These are phyloP conservation scores for Pseudocercospora fuligena DNA, from an alignment of 2,329 filamentous ascomycete genomes.

Conservation along the genomic window DNA sequence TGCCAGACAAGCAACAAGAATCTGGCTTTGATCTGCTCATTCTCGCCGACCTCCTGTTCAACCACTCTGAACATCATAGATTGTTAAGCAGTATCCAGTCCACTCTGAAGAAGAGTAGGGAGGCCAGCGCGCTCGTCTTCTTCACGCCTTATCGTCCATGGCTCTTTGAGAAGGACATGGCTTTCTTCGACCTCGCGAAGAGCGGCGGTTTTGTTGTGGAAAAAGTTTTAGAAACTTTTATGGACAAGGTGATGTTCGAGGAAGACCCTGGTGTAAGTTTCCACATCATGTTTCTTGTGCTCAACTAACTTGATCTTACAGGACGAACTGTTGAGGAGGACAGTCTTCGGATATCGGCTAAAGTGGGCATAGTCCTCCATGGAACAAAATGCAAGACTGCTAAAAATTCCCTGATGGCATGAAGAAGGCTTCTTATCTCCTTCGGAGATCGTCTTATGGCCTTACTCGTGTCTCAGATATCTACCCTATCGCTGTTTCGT, in stretches of 20 bases:
- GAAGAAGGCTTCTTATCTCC: not conserved
- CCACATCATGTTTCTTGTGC: constrained; percentile 1
- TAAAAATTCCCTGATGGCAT: not conserved
- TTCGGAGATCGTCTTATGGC: not conserved
- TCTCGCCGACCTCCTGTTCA: constrained; percentile 87
- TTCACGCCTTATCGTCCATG: constrained; percentile 95
- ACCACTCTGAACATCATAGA: constrained; percentile 83
- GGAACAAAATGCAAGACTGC: not conserved
- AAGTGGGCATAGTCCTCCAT: constrained; percentile 57
- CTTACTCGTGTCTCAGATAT: constrained; percentile 5
- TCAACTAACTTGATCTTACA: constrained; percentile 33
- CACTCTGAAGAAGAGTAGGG: constrained; percentile 63
- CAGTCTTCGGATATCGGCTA: constrained; percentile 78
- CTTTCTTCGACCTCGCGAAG: constrained; percentile 80
- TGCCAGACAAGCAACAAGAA: constrained; percentile 49
- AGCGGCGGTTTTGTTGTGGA: constrained; percentile 74
- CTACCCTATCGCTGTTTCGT: constrained; percentile 4
- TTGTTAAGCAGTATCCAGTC: constrained; percentile 72
- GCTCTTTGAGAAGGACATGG: constrained; percentile 81
- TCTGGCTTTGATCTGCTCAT: constrained; percentile 77
- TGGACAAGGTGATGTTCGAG: constrained; percentile 88
- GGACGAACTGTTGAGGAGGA: constrained; percentile 79
- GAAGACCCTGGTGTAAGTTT: constrained; percentile 74
- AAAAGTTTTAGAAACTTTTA: constrained; percentile 78
- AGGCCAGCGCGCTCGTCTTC: constrained; percentile 77